phyloP scores from a whole-genome alignment of 108 stramenopile species.

The Nannochloropsis granulata region DNA sequence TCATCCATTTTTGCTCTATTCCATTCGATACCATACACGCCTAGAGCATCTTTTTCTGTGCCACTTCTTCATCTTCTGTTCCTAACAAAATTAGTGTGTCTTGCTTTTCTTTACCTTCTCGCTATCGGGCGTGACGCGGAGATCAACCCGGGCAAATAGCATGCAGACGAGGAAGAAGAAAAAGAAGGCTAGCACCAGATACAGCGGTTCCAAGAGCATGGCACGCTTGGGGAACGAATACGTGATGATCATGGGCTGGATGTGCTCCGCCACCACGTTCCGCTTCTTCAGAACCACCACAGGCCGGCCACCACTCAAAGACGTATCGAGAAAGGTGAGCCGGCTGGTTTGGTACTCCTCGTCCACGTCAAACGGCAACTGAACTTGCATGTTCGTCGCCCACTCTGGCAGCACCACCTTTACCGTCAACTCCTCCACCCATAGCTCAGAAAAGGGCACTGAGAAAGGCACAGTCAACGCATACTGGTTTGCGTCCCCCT shows the following conservation, averaged over 20 bases:
- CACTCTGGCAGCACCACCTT: slow-evolving; percentile 46
- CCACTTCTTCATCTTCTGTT: too few species aligned
- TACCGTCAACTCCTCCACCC: slow-evolving; percentile 35
- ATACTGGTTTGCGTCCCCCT: slow-evolving; percentile 2
- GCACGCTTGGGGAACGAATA: slow-evolving; percentile 9
- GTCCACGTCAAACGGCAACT: slow-evolving; percentile 26
- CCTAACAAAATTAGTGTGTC: not conserved
- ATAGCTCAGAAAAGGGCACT: slow-evolving; percentile 16
- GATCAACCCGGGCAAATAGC: slow-evolving; percentile 2
- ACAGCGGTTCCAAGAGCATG: slow-evolving; percentile 13
- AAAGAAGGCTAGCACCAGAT: slow-evolving; percentile 8
- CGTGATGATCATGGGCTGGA: not conserved
- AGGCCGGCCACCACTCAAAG: slow-evolving; percentile 30
- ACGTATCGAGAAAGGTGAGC: slow-evolving; percentile 38
- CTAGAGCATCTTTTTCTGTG: too few species aligned
- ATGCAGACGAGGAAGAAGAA: slow-evolving; percentile 8
- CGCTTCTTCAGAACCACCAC: slow-evolving; percentile 32
- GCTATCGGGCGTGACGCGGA: not conserved
- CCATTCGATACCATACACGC: too few species aligned
- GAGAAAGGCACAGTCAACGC: slow-evolving; percentile 29
- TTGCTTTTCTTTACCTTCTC: not conserved
- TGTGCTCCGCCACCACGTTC: slow-evolving; percentile 41
- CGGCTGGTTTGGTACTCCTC: slow-evolving; percentile 13
- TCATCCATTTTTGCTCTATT: too few species aligned
- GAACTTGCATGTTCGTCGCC: slow-evolving; percentile 25